Conservation (phyloP, 2,329 filamentous ascomycete species). For the Zasmidium citrigriseum region DNA sequence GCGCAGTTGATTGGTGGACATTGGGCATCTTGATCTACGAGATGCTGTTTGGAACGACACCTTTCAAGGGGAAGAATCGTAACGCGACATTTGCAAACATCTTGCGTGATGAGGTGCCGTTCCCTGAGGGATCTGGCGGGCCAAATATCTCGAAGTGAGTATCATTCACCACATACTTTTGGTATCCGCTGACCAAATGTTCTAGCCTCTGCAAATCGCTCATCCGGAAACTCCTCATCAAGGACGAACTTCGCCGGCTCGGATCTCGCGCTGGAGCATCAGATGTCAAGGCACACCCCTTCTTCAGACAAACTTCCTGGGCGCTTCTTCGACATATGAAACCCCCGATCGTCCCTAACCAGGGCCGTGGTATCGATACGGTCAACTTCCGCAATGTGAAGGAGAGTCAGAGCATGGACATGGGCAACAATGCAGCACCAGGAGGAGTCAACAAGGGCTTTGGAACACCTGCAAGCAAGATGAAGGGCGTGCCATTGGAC, state of each 20-base stretch:
- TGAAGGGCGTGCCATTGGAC: conserved; percentile 82
- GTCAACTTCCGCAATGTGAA: conserved; percentile 98
- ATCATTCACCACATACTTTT: background rate
- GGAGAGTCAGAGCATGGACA: conserved; percentile 92
- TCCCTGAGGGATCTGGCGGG: conserved; percentile 82
- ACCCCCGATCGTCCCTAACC: conserved; percentile 91
- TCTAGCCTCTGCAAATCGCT: conserved; percentile 89
- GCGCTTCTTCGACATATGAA: conserved; percentile 96
- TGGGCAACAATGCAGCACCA: conserved; percentile 57
- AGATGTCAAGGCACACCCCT: conserved; percentile 93
- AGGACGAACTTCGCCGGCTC: conserved; percentile 90
- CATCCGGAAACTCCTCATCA: conserved; percentile 95
- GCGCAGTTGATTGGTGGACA: conserved; percentile 99
- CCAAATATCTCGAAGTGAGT: conserved; percentile 91
- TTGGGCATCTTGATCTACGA: conserved; percentile 96
- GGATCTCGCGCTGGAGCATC: conserved; percentile 93
- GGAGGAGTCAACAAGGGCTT: conserved; percentile 38
- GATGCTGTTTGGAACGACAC: conserved; percentile 97
- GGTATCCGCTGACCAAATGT: conserved; percentile 3
- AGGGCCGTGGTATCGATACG: conserved; percentile 87
- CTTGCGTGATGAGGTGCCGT: conserved; percentile 89
- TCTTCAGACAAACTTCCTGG: conserved; percentile 96
- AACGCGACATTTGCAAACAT: conserved; percentile 99
- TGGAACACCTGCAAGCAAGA: conserved; percentile 36
- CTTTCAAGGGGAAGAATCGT: conserved; percentile 98